These are phyloP conservation scores for Eucalyptus shirleyi DNA, from an alignment of 345 rosid species.

Conservation along the genomic window DNA sequence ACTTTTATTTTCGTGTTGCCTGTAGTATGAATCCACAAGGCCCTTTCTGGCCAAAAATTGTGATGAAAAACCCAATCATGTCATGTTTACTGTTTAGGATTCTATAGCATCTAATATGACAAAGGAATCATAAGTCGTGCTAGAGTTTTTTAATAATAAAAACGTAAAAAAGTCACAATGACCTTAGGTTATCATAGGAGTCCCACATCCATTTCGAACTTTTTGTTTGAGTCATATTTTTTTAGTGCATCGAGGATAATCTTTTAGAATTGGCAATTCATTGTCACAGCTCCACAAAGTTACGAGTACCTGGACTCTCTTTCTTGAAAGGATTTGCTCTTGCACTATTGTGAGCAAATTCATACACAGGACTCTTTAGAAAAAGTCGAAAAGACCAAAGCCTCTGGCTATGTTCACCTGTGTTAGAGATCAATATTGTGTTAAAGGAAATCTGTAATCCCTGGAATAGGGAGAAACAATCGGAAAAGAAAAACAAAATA, in stretches of 20 bases:
- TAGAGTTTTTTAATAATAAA: too few relatives aligned
- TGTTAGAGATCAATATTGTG: not conserved
- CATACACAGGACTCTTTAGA: rapidly evolving
- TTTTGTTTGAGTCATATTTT: not conserved
- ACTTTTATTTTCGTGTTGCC: not conserved
- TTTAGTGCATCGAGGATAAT: not conserved
- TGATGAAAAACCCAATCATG: not conserved
- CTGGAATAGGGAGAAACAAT: not conserved
- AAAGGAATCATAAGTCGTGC: too few relatives aligned
- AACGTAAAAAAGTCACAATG: not conserved
- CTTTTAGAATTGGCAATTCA: not conserved
- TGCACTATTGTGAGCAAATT: not conserved
- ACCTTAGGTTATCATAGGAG: not conserved
- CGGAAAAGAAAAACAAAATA: too few relatives aligned
- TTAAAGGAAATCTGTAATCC: not conserved
- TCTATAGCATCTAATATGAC: not conserved
- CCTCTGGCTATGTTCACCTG: not conserved
- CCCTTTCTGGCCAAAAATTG: not conserved
- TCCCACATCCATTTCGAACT: not conserved
- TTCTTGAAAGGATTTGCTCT: not conserved
- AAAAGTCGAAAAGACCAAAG: too few relatives aligned
- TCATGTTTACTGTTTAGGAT: not conserved
- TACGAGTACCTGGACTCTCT: rapidly evolving
- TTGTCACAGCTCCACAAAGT: not conserved
- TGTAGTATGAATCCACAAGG: not conserved